Evolutionary conservation across 78 protist genomes (phyloP).

Genomic region (Tieghemostelium lacteum): DNA sequence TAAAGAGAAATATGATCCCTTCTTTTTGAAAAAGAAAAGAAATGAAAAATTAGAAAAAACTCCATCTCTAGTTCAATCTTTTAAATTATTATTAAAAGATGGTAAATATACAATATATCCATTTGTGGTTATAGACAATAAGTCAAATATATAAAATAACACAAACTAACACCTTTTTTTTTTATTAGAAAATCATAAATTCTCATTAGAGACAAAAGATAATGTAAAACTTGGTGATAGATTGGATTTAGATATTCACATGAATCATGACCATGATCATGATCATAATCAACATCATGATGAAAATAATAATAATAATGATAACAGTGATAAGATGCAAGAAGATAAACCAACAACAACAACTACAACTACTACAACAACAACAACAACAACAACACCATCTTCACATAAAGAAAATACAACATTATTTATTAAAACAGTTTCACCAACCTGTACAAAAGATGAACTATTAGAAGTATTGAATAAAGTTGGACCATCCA

Average conservation of each 20-base stretch:
- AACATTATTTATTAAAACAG: conserved; percentile 70
- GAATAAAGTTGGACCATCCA: conserved; percentile 49
- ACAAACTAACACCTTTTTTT: neutral
- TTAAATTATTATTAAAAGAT: conserved; percentile 31
- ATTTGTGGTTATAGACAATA: neutral
- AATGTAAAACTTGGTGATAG: conserved; percentile 60
- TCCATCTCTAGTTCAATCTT: conserved; percentile 3
- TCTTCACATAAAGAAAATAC: conserved; percentile 18
- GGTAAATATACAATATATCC: conserved; percentile 4
- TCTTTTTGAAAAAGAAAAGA: conserved; percentile 31
- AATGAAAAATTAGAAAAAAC: conserved; percentile 64
- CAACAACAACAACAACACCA: conserved; percentile 21
- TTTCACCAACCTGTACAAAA: conserved; percentile 81
- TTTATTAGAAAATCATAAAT: conserved; percentile 48
- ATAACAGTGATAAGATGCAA: neutral
- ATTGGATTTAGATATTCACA: conserved; percentile 37
- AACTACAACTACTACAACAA: neutral
- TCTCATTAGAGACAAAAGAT: conserved; percentile 48
- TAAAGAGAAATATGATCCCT: conserved; percentile 66
- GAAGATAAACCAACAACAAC: neutral
- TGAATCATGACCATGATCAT: conserved; percentile 25
- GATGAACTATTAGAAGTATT: conserved; percentile 72
- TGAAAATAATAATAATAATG: neutral
- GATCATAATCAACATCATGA: neutral
- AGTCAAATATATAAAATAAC: neutral